Base-by-base conservation (phyloP, 352 stramenopile genomes). In the Paralagenidium karlingii region DNA sequence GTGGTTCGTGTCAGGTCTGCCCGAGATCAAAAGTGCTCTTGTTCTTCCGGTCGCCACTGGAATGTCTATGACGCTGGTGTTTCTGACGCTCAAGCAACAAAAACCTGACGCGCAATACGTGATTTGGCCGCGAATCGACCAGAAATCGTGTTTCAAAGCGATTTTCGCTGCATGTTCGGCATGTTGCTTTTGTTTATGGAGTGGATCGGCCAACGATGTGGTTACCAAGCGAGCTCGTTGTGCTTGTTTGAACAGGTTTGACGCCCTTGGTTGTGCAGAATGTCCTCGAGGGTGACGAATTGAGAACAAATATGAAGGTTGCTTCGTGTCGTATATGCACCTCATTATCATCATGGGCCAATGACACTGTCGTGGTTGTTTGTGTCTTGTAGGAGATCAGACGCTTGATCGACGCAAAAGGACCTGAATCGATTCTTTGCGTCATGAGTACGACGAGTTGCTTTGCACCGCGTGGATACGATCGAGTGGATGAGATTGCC, bases 91-190 rank as follows among this genome's bases (percentile, higher is more conserved):
- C n/a, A 66, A 58, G 22, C 55, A 63, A 40, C 40, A 48, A 3
- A 76, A 69, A 9, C 55, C 73, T 9, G 11, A 49, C 10, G 58
- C 66, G 30, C 77, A 59, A 27, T 87, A 83, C 56, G 83, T 97
- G 26, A 57, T 97, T 28, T 97, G 83, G 82, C 77, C 84, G 27
- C 76, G 96, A 12, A 99, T 99, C 57, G 96, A 99, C 74, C 96
- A 99, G 65, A 99, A 99, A 61, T 97, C 88, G 36, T 99, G 95
- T 61, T 96, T 98, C 63, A 99, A 99, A 60, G 81, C 89, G 9
- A 98, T 99, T 42, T 52, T 92, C 21, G 79, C 89, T 12, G 87
- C 94, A n/a, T n/a, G n/a, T n/a, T n/a, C n/a, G n/a, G n/a, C n/a
- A n/a, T n/a, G n/a, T 18, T 84, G 49, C 48, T 27, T 9, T 8